Base-by-base conservation (phyloP, 768 basidiomycete genomes). In the Termitomyces sp. region DNA sequence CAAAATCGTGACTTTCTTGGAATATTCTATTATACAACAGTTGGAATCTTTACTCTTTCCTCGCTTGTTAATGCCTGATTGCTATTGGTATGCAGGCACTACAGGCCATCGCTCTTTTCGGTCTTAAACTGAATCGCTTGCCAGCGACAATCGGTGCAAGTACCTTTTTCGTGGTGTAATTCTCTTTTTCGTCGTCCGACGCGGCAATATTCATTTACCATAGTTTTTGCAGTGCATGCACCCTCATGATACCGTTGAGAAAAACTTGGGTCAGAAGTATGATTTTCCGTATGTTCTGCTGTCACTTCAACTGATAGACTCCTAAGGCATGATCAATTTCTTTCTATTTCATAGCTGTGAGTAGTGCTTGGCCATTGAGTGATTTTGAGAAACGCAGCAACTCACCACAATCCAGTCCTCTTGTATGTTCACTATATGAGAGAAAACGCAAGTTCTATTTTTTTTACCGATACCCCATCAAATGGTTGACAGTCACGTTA, bases 351-450 rank as follows among this genome's bases (percentile, higher is more conserved):
- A 93, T 59, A 76, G 73, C 3, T 93, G 77, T 73, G 64, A 68
- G 78, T 67, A 8, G 23, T 26, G 11, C 31, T 53, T 6, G n/a
- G 14, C 42, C n/a, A 30, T 40, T 19, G 23, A 19, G 23, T 44
- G 37, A 21, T 40, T 41, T 28, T n/a, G 45, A 52, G 5, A 26
- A 48, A 49, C 30, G 57, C 49, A 30, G 3, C 41, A 11, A 21
- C 53, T 50, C 52, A 66, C 62, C 59, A 64, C 54, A 33, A 64
- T 48, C 45, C 68, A 83, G 75, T 95, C 69, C 71, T 96, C 58
- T 80, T 94, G 19, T 91, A 87, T 65, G 81, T 89, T 3, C 83
- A 86, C 67, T 86, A 85, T 60, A 80, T 80, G 72, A 75, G 80
- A 46, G 86, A 87, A 69, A 79, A 72, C 44, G 83, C 82, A 60